A percentile compares a stretch with the other conserved stretches of the same genome.
Conservation (phyloP, 805 yeast species). For the Wickerhamomyces bisporus region DNA sequence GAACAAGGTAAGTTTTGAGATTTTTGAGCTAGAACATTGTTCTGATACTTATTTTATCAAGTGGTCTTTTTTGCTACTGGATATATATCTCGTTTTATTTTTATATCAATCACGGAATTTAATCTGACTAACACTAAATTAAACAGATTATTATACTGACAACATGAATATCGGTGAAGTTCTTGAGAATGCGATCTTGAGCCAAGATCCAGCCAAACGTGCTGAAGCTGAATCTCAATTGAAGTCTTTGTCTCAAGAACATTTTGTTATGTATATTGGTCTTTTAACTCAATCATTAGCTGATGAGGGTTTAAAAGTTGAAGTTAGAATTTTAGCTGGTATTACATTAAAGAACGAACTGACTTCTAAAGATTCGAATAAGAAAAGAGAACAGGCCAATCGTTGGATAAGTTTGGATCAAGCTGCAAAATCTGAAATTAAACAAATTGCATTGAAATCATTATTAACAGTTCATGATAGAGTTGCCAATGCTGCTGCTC, state of each 20-base stretch:
- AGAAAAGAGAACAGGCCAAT: constrained; percentile 52
- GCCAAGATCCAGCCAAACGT: constrained; percentile 61
- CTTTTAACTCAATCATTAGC: constrained; percentile 68
- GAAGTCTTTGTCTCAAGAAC: constrained; percentile 61
- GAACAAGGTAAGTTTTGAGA: no score
- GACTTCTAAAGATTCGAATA: constrained; percentile 70
- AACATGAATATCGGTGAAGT: constrained; percentile 55
- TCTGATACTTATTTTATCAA: no score
- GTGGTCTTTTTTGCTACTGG: no score
- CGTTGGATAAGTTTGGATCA: constrained; percentile 69
- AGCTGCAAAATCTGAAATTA: constrained; percentile 56
- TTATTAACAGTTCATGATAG: constrained; percentile 63
- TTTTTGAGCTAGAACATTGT: no score
- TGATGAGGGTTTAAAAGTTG: constrained; percentile 57
- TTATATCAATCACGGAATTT: no score
- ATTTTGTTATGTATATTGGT: constrained; percentile 70
- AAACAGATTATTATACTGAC: not conserved
- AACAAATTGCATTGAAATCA: constrained; percentile 56
- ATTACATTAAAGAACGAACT: constrained; percentile 82
- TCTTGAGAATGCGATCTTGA: constrained; percentile 75
- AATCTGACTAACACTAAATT: no score
- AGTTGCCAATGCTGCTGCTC: constrained; percentile 87
- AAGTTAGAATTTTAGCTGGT: constrained; percentile 90
- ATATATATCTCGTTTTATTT: no score
- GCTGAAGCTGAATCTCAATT: constrained; percentile 76